These are phyloP conservation scores for Gossypium turneri DNA, from an alignment of 345 rosid genomes.

Conservation along the genomic window DNA sequence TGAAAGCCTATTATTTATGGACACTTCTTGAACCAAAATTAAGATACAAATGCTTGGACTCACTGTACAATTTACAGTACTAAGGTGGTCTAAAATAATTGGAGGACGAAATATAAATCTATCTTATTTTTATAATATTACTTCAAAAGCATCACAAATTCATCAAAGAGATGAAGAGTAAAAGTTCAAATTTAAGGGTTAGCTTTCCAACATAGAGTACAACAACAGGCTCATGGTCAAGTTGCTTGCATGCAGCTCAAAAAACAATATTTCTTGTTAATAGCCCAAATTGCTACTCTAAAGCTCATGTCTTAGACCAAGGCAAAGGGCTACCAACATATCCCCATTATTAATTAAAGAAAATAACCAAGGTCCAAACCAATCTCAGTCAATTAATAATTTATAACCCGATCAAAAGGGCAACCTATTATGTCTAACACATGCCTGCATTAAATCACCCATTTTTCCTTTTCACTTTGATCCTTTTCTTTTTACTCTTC, in stretches of 20 bases:
- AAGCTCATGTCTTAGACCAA: neutral
- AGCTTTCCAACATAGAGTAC: neutral
- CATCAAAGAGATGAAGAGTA: neutral
- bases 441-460: neutral
- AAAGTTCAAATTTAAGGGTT: neutral
- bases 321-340: neutral
- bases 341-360: neutral
- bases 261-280: no score
- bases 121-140: neutral
- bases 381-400: neutral
- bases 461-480: neutral
- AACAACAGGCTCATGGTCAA: no score
- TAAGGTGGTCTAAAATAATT: neutral
- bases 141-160: neutral
- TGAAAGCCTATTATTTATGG: neutral
- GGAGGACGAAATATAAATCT: neutral
- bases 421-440: neutral
- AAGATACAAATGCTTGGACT: neutral
- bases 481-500: neutral
- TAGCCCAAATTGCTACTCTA: neutral
- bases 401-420: neutral
- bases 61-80: neutral
- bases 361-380: neutral
- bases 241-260: no score
- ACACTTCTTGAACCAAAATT: neutral